Evolutionary conservation across 2,329 filamentous ascomycete genomes (phyloP), one percentile per base, ranked within the genome.

Genomic region (Bertia moriformis): DNA sequence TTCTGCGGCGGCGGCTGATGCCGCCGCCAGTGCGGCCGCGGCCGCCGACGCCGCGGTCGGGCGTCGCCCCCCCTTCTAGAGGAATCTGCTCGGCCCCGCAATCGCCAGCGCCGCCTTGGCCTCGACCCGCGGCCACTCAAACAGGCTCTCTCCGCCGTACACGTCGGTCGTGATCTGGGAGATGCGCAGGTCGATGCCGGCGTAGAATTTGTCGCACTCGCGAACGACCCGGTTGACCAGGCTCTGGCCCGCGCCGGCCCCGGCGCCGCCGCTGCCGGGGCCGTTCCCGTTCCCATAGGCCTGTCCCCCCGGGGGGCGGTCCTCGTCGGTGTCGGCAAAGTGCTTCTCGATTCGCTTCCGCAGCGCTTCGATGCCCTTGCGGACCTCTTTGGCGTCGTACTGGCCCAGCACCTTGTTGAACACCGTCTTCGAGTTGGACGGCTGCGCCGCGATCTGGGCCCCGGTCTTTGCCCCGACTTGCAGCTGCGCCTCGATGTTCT

Each of bases 271-370:
- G 3, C 19, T 29, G 13, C 19, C n/a, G 4, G 5, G 3, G 12
- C 19, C n/a, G 4, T 5, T 38, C n/a, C 20, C 37, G 38, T 65
- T 63, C 49, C 74, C 81, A 40, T 81, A 63, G 17, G 64, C 71
- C 40, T 77, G 74, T n/a, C n/a, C n/a, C n/a, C n/a, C n/a, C n/a
- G n/a, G n/a, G n/a, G n/a, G n/a, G n/a, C n/a, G n/a, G n/a, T n/a
- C n/a, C 45, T 88, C 83, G 48, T 93, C 86, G 4, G 79, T 83
- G 48, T 93, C 86, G 33, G 86, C 86, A 66, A 96, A 96, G 59
- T 96, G 89, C 63, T 96, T 98, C 61, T 96, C 89, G 1, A 96
- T 84, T 38, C 89, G 74, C 63, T 93, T 94, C 51, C 81, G 81
- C 47, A 96, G 67, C 40, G 84, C 73, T 51, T 94, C 86, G 48